phyloP scores from a whole-genome alignment of 139 green algal genomes.

The Haematococcus lacustris region DNA sequence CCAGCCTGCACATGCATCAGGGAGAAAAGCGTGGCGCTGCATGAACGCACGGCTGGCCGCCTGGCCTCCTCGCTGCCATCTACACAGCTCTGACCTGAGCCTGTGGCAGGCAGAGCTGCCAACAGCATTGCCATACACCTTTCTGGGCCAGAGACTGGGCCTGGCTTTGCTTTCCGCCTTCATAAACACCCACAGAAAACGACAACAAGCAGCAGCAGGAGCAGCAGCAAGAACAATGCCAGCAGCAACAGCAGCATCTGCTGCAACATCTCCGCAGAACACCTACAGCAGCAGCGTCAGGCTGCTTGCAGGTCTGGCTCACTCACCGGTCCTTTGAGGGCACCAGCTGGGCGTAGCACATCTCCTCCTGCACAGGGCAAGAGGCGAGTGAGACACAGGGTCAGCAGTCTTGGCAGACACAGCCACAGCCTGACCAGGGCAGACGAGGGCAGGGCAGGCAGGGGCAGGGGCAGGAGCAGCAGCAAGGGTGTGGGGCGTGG shows the following conservation, averaged over 20 bases:
- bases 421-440: not conserved
- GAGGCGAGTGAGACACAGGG: not conserved
- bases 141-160: not conserved
- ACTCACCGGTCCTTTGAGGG: constrained; percentile 48
- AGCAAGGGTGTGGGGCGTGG: not conserved
- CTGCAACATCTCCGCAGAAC: no score
- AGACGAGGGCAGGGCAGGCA: not conserved
- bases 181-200: not conserved
- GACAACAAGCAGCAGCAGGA: no score
- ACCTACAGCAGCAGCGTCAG: no score
- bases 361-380: constrained; percentile 40
- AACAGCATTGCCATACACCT: no score
- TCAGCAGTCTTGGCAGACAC: not conserved
- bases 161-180: not conserved
- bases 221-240: no score
- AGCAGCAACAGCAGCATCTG: no score
- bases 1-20: constrained; percentile 29
- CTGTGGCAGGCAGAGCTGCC: not conserved
- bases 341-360: constrained; percentile 60
- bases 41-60: not conserved
- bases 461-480: not conserved
- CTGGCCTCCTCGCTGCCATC: not conserved
- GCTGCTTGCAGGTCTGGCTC: not conserved
- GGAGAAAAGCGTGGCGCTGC: not conserved
- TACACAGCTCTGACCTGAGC: not conserved